Conservation (phyloP, 768 basidiomycete species). For the Melanogaster broomeanus region DNA sequence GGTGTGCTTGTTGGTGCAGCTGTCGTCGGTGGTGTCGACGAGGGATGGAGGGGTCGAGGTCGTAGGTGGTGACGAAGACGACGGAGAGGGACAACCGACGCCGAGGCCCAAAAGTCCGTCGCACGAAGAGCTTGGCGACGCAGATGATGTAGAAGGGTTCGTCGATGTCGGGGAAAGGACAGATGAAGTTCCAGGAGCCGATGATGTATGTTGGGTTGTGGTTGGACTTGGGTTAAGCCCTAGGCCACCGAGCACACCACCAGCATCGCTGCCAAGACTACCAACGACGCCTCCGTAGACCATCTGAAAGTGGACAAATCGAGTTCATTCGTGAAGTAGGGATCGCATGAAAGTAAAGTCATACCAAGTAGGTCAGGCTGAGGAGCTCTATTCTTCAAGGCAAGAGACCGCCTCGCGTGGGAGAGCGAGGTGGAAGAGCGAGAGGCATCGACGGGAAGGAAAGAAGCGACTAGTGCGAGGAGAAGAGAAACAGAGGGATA, state of each 20-base stretch:
- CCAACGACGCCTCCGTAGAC: not conserved
- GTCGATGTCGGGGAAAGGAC: constrained; percentile 11
- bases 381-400: constrained; percentile 23
- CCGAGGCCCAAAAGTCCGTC: constrained; percentile 19
- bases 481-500: constrained; percentile 19
- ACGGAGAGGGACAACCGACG: constrained; percentile 14
- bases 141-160: not conserved
- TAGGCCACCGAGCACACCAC: too few relatives aligned
- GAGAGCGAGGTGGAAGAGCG: constrained; percentile 42
- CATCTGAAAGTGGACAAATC: constrained; percentile 4
- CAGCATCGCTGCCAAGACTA: not conserved
- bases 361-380: constrained; percentile 17
- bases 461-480: constrained; percentile 25
- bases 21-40: not conserved
- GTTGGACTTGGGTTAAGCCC: constrained; percentile 9
- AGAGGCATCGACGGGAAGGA: constrained; percentile 33
- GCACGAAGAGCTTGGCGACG: constrained; percentile 13
- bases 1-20: not conserved
- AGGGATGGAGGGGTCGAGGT: not conserved
- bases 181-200: constrained; percentile 11
- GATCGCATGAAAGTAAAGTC: constrained; percentile 4
- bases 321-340: not conserved
- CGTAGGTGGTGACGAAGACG: not conserved
- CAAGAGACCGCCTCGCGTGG: constrained; percentile 35
- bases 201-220: constrained; percentile 2